These are phyloP conservation scores for Saturnispora sekii DNA, from an alignment of 805 yeast species.

Conservation along the genomic window DNA sequence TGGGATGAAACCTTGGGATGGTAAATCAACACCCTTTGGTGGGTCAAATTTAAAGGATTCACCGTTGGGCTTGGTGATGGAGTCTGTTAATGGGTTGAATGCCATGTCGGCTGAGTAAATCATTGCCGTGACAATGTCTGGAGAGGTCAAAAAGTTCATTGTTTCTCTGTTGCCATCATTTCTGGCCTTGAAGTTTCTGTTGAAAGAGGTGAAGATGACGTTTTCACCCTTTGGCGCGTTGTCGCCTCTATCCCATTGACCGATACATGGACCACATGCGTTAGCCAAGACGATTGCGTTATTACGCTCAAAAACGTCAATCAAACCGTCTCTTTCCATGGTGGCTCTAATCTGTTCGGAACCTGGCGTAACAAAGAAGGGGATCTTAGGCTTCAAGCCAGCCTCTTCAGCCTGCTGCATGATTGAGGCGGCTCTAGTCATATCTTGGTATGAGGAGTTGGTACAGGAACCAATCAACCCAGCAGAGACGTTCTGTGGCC, in stretches of 20 bases:
- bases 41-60: slow-evolving; percentile 80
- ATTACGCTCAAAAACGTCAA: slow-evolving; percentile 76
- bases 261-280: slow-evolving; percentile 99
- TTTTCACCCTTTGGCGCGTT: slow-evolving; percentile 89
- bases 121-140: slow-evolving; percentile 91
- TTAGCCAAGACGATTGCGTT: slow-evolving; percentile 95
- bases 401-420: slow-evolving; percentile 83
- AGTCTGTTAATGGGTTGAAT: slow-evolving; percentile 91
- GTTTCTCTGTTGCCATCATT: slow-evolving; percentile 97
- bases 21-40: slow-evolving; percentile 88
- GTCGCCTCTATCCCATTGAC: slow-evolving; percentile 93
- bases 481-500: slow-evolving; percentile 91
- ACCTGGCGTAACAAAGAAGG: slow-evolving; percentile 94
- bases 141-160: slow-evolving; percentile 94
- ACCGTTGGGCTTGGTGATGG: slow-evolving; percentile 80
- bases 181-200: slow-evolving; percentile 97
- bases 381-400: slow-evolving; percentile 86
- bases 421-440: slow-evolving; percentile 93
- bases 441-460: slow-evolving; percentile 96
- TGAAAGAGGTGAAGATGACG: slow-evolving; percentile 94
- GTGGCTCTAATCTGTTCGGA: slow-evolving; percentile 98
- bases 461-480: slow-evolving; percentile 98
- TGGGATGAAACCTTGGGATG: slow-evolving; percentile 78
- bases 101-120: slow-evolving; percentile 94
- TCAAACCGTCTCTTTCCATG: slow-evolving; percentile 91